Evolutionary conservation across 164 flowering plant species (phyloP), one percentile per base, ranked within the genome.

Genomic region (Magnolia kwangsiensis): DNA sequence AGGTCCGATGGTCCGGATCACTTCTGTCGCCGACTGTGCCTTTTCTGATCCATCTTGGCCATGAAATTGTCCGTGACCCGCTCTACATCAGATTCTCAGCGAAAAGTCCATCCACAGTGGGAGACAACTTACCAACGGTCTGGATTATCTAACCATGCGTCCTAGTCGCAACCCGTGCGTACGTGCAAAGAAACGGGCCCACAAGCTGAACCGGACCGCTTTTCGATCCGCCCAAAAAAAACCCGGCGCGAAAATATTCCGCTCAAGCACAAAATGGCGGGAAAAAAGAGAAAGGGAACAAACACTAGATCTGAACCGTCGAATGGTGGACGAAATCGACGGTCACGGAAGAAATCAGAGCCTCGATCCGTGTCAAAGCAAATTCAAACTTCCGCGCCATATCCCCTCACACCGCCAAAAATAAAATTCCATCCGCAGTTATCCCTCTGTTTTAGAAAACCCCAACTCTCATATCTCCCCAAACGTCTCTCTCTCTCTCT

Each of bases 311-410:
- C 71, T 31, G 45, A 4, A 16, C 71, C 71, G 71, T 65, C 68
- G 29, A 24, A 20, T 55, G 18, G 45, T 16, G 31, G 19, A n/a
- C 21, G 29, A 68, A 65, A 68, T 31, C 50, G 31, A 37, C 50
- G 50, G 71, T 45, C 71, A 16, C n/a, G 19, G 29, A 18, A 16
- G 49, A 14, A 68, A 18, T 7, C 3, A 37, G 29, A 10, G 8
- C 50, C 50, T 4, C 71, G 50, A 68, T 68, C 71, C 71, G 50
- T 31, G 71, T 68, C 50, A 68, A 68, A 68, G 16, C 45, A 31
- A 68, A 68, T 18, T 18, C 71, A 18, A 68, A 68, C 71, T 1
- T 68, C 16, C 71, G 20, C 71, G 71, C 71, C 9, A 19, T 31
- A 23, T 37, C 18, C 50, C 29, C 6, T 68, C 18, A 68, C 71